Evolutionary conservation across 305 asterid genomes (phyloP).

Genomic region (Galium porrigens): DNA sequence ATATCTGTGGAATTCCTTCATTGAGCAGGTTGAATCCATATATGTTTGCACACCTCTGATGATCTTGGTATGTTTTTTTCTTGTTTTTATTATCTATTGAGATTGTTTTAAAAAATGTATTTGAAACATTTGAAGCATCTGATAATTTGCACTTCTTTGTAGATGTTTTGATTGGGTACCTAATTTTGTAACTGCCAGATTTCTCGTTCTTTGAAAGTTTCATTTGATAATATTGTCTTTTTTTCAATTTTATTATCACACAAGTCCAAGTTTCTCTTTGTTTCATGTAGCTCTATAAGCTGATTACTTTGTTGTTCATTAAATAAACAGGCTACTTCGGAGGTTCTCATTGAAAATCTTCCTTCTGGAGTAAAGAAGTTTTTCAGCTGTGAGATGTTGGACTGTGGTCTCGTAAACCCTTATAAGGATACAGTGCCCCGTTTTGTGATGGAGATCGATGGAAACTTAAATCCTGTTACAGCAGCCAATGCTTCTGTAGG

Average conservation of each 20-base stretch:
- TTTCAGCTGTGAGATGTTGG: slow-evolving; percentile 37
- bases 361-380: slow-evolving; percentile 59
- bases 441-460: slow-evolving; percentile 56
- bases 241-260: not conserved
- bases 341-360: slow-evolving; percentile 43
- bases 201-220: not conserved
- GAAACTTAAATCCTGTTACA: slow-evolving; percentile 40
- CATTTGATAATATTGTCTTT: not conserved
- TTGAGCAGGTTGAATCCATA: slow-evolving; percentile 74
- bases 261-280: not conserved
- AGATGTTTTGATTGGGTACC: slow-evolving; percentile 2
- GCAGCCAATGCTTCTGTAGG: slow-evolving; percentile 42
- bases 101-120: not conserved
- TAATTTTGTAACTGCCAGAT: not conserved
- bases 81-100: slow-evolving; percentile 6
- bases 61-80: slow-evolving; percentile 56
- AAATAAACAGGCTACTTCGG: slow-evolving; percentile 70
- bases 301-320: slow-evolving; percentile 4
- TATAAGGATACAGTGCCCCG: slow-evolving; percentile 44
- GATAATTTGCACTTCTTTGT: slow-evolving; percentile 2
- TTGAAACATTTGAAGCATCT: not conserved
- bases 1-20: slow-evolving; percentile 69
- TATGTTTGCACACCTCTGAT: slow-evolving; percentile 54
- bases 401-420: slow-evolving; percentile 29
- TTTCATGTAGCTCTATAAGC: slow-evolving; percentile 3